These are phyloP conservation scores for Eutypella sp. DNA, from an alignment of 2,329 filamentous ascomycete genomes.

Conservation along the genomic window DNA sequence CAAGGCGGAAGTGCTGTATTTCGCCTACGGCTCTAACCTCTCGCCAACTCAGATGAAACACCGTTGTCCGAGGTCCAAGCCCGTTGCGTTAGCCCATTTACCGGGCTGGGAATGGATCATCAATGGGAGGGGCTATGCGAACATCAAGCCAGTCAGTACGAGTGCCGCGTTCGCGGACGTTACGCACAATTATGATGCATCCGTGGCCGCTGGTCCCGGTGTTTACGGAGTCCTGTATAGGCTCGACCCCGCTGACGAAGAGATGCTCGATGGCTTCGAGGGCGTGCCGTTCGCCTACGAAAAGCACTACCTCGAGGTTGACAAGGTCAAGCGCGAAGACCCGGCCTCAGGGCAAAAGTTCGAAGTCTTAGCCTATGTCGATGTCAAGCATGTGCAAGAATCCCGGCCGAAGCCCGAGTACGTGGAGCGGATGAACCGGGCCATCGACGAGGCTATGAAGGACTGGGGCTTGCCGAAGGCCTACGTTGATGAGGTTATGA, in stretches of 20 bases:
- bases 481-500: slow-evolving; percentile 52
- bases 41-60: slow-evolving; percentile 59
- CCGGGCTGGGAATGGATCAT: slow-evolving; percentile 60
- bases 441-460: slow-evolving; percentile 52
- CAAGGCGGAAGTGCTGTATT: slow-evolving; percentile 45
- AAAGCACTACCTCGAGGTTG: slow-evolving; percentile 39
- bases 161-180: neutral
- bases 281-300: slow-evolving; percentile 60
- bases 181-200: slow-evolving; percentile 7
- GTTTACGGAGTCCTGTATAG: slow-evolving; percentile 56
- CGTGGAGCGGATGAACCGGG: slow-evolving; percentile 57
- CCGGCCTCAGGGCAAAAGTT: neutral
- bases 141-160: slow-evolving; percentile 44
- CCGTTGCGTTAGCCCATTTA: slow-evolving; percentile 54
- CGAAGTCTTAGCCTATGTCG: slow-evolving; percentile 57
- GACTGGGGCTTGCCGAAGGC: slow-evolving; percentile 47
- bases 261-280: slow-evolving; percentile 50
- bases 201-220: slow-evolving; percentile 25
- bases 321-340: slow-evolving; percentile 4
- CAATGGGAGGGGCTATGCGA: slow-evolving; percentile 62
- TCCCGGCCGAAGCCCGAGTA: slow-evolving; percentile 52
- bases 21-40: slow-evolving; percentile 68
- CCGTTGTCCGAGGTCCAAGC: slow-evolving; percentile 55
- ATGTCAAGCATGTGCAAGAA: slow-evolving; percentile 35
- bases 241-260: slow-evolving; percentile 46